A percentile compares a stretch with the other conserved stretches of the same genome.
Conservation (phyloP, 2,329 filamentous ascomycete genomes). For the Domatiomyces globalis region DNA sequence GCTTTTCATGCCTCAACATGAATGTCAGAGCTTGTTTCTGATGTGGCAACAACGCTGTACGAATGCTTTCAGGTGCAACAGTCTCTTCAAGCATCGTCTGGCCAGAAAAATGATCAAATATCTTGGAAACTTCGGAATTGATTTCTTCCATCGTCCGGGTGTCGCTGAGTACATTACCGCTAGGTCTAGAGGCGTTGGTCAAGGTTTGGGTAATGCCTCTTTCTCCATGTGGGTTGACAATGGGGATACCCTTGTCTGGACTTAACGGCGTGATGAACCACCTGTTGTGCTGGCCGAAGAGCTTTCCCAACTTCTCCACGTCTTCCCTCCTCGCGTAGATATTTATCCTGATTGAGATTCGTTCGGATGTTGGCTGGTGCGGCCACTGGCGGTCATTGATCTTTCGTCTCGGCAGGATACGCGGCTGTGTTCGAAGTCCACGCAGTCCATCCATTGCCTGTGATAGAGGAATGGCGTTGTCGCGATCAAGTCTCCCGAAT, state of each 20-base stretch:
- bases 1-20: slow-evolving; percentile 64
- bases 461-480: slow-evolving; percentile 52
- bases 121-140: slow-evolving; percentile 64
- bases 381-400: slow-evolving; percentile 44
- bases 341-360: slow-evolving; percentile 55
- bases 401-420: slow-evolving; percentile 54
- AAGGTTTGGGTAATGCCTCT: slow-evolving; percentile 8
- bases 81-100: slow-evolving; percentile 59
- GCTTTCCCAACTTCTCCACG: slow-evolving; percentile 50
- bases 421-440: slow-evolving; percentile 56
- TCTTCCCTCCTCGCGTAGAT: slow-evolving; percentile 63
- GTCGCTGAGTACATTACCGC: slow-evolving; percentile 23
- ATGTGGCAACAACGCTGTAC: slow-evolving; percentile 60
- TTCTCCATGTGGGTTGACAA: slow-evolving; percentile 58
- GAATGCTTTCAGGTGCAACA: slow-evolving; percentile 43
- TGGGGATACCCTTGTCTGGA: slow-evolving; percentile 52
- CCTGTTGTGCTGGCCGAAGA: slow-evolving; percentile 51
- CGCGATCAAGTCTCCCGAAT: slow-evolving; percentile 62
- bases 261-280: slow-evolving; percentile 53
- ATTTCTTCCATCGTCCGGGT: slow-evolving; percentile 71
- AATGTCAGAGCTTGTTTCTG: slow-evolving; percentile 85
- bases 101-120: slow-evolving; percentile 67
- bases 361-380: slow-evolving; percentile 47
- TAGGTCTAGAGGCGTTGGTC: slow-evolving; percentile 10
- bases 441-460: slow-evolving; percentile 57